A percentile compares a stretch with the other conserved stretches of the same genome.
phyloP scores from a whole-genome alignment of 768 basidiomycete genomes.

The Amanita inopinata region DNA sequence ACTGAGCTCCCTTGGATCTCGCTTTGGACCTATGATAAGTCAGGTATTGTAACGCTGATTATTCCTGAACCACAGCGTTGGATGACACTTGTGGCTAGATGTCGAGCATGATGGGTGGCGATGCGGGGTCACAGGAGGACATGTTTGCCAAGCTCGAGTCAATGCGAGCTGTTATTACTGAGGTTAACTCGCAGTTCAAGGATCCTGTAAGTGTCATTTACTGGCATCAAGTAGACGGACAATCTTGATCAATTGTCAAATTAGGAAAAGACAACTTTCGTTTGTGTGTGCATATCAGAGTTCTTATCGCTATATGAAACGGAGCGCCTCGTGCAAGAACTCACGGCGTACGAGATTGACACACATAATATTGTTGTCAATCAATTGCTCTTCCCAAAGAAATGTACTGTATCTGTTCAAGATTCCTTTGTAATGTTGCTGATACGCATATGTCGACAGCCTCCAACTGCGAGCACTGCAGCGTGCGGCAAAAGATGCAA shows the following conservation, averaged over 20 bases:
- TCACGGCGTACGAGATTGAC: slow-evolving; percentile 91
- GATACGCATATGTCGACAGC: slow-evolving; percentile 31
- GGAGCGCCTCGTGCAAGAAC: slow-evolving; percentile 92
- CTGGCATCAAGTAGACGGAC: not conserved
- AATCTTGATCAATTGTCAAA: not conserved
- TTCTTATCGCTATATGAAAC: slow-evolving; percentile 98
- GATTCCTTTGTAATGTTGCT: slow-evolving; percentile 2
- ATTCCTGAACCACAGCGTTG: not conserved
- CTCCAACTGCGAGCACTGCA: slow-evolving; percentile 93
- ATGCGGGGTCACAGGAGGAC: slow-evolving; percentile 85
- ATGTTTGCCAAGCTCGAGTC: slow-evolving; percentile 98
- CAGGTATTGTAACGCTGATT: slow-evolving; percentile 33
- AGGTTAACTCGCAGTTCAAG: slow-evolving; percentile 99
- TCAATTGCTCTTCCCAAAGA: slow-evolving; percentile 90
- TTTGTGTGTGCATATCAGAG: slow-evolving; percentile 98
- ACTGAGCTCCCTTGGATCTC: slow-evolving; percentile 83
- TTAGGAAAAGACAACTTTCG: slow-evolving; percentile 97
- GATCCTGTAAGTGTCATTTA: slow-evolving; percentile 63
- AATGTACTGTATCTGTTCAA: slow-evolving; percentile 40
- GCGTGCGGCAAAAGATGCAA: slow-evolving; percentile 93
- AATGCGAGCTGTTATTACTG: slow-evolving; percentile 95
- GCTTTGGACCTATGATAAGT: slow-evolving; percentile 95
- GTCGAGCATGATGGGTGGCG: slow-evolving; percentile 94
- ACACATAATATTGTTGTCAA: slow-evolving; percentile 99
- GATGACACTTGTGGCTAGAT: slow-evolving; percentile 39